A percentile compares a stretch with the other conserved stretches of the same genome.
These are phyloP conservation scores for Arctium lappa DNA, from an alignment of 129 eudicot genomes.

Conservation along the genomic window DNA sequence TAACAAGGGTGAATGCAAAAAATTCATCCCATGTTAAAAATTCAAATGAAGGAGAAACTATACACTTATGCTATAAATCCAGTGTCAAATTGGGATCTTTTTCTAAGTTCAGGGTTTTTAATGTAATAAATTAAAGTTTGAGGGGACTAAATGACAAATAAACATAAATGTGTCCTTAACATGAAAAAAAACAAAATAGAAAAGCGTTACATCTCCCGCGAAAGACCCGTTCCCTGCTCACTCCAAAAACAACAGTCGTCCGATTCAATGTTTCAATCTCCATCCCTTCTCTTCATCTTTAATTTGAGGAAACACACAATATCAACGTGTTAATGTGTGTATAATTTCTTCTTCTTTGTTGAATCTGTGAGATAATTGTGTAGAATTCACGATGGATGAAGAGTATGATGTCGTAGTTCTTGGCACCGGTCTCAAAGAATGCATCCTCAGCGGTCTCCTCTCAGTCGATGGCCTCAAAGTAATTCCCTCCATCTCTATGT, in stretches of 20 bases:
- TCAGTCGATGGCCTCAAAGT: slow-evolving; percentile 84
- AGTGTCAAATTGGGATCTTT: not conserved
- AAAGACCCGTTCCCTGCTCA: slow-evolving; percentile 39
- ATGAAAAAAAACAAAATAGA: not conserved
- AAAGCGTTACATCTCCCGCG: slow-evolving; percentile 28
- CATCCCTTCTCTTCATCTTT: slow-evolving; percentile 18
- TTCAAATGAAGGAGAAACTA: not conserved
- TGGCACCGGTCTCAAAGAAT: slow-evolving; percentile 80
- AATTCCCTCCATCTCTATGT: not conserved
- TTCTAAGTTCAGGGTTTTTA: not conserved
- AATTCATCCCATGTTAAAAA: not conserved
- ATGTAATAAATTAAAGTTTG: not conserved
- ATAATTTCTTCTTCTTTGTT: not conserved
- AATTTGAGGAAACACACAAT: slow-evolving; percentile 21
- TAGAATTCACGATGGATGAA: slow-evolving; percentile 52
- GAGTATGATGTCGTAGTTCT: slow-evolving; percentile 76
- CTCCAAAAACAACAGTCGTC: slow-evolving; percentile 18
- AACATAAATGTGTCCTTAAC: not conserved
- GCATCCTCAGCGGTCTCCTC: slow-evolving; percentile 82
- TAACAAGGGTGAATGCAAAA: not conserved
- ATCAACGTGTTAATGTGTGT: not conserved
- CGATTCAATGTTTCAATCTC: slow-evolving; percentile 18
- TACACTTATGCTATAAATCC: not conserved
- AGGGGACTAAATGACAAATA: not conserved
- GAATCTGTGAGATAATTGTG: not conserved